These are phyloP conservation scores for Spathaspora arborariae DNA, from an alignment of 805 yeast species.

Conservation along the genomic window DNA sequence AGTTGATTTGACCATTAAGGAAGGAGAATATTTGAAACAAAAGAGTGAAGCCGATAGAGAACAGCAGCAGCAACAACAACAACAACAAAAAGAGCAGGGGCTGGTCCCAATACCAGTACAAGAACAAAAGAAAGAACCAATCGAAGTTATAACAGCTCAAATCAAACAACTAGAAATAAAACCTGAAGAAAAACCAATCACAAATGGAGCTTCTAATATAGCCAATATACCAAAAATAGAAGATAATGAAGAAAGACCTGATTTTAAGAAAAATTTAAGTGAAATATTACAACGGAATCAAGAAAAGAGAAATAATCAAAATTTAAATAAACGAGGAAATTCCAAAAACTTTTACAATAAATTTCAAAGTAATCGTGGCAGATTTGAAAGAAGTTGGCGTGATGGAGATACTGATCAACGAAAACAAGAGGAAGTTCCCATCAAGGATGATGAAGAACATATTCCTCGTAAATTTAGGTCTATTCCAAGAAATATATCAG, in stretches of 20 bases:
- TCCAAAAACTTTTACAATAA: neutral
- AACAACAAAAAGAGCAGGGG: neutral
- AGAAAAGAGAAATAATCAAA: conserved; percentile 9
- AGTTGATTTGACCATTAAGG: conserved; percentile 12
- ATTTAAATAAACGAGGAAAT: neutral
- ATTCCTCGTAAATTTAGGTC: conserved; percentile 4
- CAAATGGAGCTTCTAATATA: conserved; percentile 2
- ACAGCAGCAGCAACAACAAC: neutral
- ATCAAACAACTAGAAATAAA: neutral
- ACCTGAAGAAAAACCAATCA: neutral
- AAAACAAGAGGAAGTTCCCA: neutral
- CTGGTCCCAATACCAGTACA: neutral
- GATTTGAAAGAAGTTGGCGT: neutral
- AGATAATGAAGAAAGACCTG: conserved; percentile 19
- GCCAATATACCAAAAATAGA: neutral
- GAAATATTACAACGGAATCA: conserved; percentile 21
- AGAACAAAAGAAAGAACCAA: neutral
- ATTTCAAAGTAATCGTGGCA: neutral
- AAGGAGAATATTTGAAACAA: conserved; percentile 7
- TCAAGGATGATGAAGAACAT: neutral
- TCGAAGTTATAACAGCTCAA: neutral
- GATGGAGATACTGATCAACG: neutral
- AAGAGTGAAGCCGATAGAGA: conserved; percentile 1
- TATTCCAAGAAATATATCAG: neutral
- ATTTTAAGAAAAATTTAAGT: conserved; percentile 28